These are phyloP conservation scores for Mycena kentingensis DNA, from an alignment of 768 basidiomycete genomes.

Conservation along the genomic window DNA sequence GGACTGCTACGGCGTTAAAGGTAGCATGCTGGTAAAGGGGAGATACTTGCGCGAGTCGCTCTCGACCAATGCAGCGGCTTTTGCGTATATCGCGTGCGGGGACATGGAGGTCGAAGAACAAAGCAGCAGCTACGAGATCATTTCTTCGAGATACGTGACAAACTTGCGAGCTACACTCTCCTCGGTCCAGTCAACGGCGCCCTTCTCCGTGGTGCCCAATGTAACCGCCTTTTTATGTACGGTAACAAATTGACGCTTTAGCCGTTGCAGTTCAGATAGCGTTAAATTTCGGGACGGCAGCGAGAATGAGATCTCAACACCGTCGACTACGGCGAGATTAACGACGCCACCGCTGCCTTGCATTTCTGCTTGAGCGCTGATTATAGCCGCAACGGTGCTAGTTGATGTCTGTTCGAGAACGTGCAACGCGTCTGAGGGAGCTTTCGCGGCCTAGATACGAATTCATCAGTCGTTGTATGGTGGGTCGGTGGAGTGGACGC, in stretches of 20 bases:
- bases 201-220: constrained; percentile 77
- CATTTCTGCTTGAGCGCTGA: constrained; percentile 60
- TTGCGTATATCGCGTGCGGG: constrained; percentile 13
- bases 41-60: no score
- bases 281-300: constrained; percentile 76
- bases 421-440: constrained; percentile 86
- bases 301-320: constrained; percentile 47
- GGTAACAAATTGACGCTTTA: constrained; percentile 89
- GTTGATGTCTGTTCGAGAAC: constrained; percentile 80
- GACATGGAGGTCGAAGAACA: constrained; percentile 6
- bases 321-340: constrained; percentile 45
- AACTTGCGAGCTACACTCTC: constrained; percentile 71
- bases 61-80: no score
- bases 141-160: constrained; percentile 70
- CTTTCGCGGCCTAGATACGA: constrained; percentile 63
- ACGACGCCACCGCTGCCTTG: constrained; percentile 55
- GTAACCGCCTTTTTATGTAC: constrained; percentile 89
- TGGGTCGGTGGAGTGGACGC: constrained; percentile 29
- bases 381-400: constrained; percentile 68
- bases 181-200: constrained; percentile 76
- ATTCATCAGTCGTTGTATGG: constrained; percentile 1
- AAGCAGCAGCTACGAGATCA: neutral
- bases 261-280: constrained; percentile 82
- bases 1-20: no score
- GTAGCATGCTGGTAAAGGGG: no score